A percentile compares a stretch with the other conserved stretches of the same genome.
These are phyloP conservation scores for Phytophthora uliginosa DNA, from an alignment of 352 stramenopile genomes.

Conservation along the genomic window DNA sequence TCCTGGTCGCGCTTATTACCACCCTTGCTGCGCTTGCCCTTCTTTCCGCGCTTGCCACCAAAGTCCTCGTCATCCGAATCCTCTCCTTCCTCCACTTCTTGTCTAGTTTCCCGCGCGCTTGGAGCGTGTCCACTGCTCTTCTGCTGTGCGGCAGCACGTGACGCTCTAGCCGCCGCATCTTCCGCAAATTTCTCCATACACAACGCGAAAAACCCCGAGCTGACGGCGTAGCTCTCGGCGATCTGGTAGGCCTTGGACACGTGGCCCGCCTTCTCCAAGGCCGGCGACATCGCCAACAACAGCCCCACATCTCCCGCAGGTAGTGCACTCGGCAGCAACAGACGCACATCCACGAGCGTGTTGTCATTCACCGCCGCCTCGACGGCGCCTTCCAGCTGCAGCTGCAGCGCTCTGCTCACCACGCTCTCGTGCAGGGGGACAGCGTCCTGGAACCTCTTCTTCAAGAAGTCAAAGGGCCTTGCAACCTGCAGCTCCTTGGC, in stretches of 20 bases:
- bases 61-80: slow-evolving; percentile 53
- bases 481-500: slow-evolving; percentile 70
- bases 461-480: slow-evolving; percentile 81
- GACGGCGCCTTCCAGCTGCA: slow-evolving; percentile 80
- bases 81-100: slow-evolving; percentile 41
- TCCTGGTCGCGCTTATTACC: slow-evolving; percentile 40
- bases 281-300: slow-evolving; percentile 58
- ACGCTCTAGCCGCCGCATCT: slow-evolving; percentile 58
- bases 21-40: slow-evolving; percentile 56
- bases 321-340: slow-evolving; percentile 73
- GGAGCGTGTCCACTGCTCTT: slow-evolving; percentile 19
- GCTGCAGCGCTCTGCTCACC: slow-evolving; percentile 63
- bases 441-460: slow-evolving; percentile 73
- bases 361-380: slow-evolving; percentile 78
- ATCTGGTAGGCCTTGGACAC: slow-evolving; percentile 58
- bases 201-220: slow-evolving; percentile 59
- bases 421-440: slow-evolving; percentile 74
- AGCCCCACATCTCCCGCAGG: slow-evolving; percentile 50
- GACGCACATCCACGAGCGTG: slow-evolving; percentile 69
- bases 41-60: slow-evolving; percentile 51
- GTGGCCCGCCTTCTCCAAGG: slow-evolving; percentile 38
- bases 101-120: slow-evolving; percentile 23
- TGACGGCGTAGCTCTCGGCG: slow-evolving; percentile 69
- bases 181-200: slow-evolving; percentile 60
- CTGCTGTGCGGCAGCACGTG: slow-evolving; percentile 44